These are phyloP conservation scores for Debaryomycetaceae sp. DNA, from an alignment of 1,139 yeast species.

Conservation along the genomic window DNA sequence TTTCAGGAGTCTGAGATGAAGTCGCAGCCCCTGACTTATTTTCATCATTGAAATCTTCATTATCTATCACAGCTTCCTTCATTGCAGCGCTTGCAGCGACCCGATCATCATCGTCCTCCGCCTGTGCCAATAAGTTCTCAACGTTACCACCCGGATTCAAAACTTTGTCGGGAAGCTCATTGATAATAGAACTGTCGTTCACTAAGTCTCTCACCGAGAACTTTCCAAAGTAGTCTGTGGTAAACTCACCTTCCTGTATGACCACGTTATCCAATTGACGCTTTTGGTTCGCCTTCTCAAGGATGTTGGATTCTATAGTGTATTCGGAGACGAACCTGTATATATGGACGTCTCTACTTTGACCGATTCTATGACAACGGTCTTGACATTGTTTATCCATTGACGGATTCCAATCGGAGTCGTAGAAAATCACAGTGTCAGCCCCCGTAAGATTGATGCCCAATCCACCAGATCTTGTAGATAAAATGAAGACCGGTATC, in stretches of 20 bases:
- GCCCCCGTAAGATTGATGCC: conserved; percentile 99
- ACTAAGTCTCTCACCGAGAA: conserved; percentile 85
- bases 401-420: conserved; percentile 99
- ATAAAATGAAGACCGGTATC: conserved; percentile 86
- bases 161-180: conserved; percentile 35
- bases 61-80: conserved; percentile 81
- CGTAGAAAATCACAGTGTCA: conserved; percentile 97
- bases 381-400: conserved; percentile 99
- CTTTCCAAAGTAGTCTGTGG: conserved; percentile 92
- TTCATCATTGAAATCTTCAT: conserved; percentile 68
- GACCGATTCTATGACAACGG: conserved; percentile 98
- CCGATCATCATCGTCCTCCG: conserved; percentile 95
- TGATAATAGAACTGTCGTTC: conserved; percentile 52
- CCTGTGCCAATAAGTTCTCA: conserved; percentile 76
- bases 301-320: conserved; percentile 93
- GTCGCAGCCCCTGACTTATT: conserved; percentile 28
- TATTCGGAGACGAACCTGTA: conserved; percentile 94
- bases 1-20: conserved; percentile 21
- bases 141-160: conserved; percentile 46
- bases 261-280: conserved; percentile 92
- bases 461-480: conserved; percentile 96
- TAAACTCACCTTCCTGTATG: conserved; percentile 97
- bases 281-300: conserved; percentile 93
- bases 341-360: conserved; percentile 94
- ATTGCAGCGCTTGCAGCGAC: conserved; percentile 87